These are phyloP conservation scores for Chrysosporium queenslandicum DNA, from an alignment of 2,329 filamentous ascomycete genomes.

Conservation along the genomic window DNA sequence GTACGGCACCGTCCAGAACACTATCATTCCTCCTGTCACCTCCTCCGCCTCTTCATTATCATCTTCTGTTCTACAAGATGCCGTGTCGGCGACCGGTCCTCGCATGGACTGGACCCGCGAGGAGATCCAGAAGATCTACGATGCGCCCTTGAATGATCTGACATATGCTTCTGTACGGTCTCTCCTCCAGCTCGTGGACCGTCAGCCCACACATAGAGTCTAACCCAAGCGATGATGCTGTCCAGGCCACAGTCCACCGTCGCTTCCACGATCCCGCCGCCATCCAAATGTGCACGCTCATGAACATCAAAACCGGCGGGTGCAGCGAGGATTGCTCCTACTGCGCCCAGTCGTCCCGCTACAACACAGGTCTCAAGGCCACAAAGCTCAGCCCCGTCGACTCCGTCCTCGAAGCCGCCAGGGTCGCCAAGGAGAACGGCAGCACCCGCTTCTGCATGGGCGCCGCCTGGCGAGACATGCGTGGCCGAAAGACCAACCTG, in stretches of 20 bases:
- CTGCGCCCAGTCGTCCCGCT: conserved; percentile 78
- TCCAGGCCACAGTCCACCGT: conserved; percentile 65
- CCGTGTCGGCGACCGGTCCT: conserved; percentile 35
- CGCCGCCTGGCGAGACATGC: conserved; percentile 89
- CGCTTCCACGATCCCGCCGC: conserved; percentile 74
- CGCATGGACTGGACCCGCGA: conserved; percentile 70
- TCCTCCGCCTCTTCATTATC: conserved; percentile 13
- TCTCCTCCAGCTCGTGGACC: background rate
- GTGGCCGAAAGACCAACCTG: conserved; percentile 71
- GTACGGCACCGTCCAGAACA: conserved; percentile 33
- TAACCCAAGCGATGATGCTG: conserved; percentile 10
- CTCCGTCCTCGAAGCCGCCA: conserved; percentile 67
- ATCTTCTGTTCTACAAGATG: conserved; percentile 28
- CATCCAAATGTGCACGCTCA: conserved; percentile 85
- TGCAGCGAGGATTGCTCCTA: conserved; percentile 90
- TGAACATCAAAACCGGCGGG: conserved; percentile 94
- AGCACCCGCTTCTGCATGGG: conserved; percentile 94
- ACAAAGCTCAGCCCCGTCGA: conserved; percentile 72
- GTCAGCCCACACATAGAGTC: too few species aligned
- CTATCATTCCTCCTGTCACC: conserved; percentile 15
- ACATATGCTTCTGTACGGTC: conserved; percentile 56
- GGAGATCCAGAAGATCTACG: conserved; percentile 72
- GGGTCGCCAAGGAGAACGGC: conserved; percentile 68
- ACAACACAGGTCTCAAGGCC: conserved; percentile 67
- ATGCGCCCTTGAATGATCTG: conserved; percentile 70